Evolutionary conservation across 768 basidiomycete genomes (phyloP).

Genomic region (Kwoniella shandongensis): DNA sequence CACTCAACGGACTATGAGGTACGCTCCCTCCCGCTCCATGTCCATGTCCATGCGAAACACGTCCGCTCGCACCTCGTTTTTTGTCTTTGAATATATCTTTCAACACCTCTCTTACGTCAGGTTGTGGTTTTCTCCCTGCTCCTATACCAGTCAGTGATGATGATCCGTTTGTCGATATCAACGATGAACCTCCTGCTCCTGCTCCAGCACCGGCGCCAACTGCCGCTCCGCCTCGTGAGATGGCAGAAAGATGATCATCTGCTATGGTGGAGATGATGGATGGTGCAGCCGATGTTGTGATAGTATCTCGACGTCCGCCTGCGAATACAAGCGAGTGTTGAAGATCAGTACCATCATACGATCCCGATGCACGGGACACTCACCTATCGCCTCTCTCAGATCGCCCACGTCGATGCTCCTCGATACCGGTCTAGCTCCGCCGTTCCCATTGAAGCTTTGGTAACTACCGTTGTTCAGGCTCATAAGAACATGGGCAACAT

Average conservation of each 20-base stretch:
- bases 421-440: slow-evolving; percentile 59
- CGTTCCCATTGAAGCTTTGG: slow-evolving; percentile 62
- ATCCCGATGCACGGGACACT: not conserved
- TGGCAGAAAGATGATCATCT: slow-evolving; percentile 7
- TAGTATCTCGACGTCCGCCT: slow-evolving; percentile 21
- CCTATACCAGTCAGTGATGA: too few relatives aligned
- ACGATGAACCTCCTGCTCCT: too few relatives aligned
- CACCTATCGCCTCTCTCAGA: slow-evolving; percentile 72
- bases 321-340: not conserved
- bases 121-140: not conserved
- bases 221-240: slow-evolving; percentile 5
- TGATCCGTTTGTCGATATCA: not conserved
- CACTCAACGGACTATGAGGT: not conserved
- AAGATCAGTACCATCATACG: not conserved
- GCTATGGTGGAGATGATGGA: slow-evolving; percentile 22
- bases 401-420: slow-evolving; percentile 83
- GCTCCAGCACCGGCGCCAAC: not conserved
- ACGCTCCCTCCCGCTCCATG: not conserved
- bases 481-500: slow-evolving; percentile 61
- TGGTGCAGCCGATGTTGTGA: slow-evolving; percentile 24
- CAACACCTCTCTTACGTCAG: slow-evolving; percentile 45
- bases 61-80: slow-evolving; percentile 11
- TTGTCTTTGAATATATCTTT: slow-evolving; percentile 51
- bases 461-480: slow-evolving; percentile 86
- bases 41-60: not conserved